Evolutionary conservation across 2,329 filamentous ascomycete genomes (phyloP), one percentile per base, ranked within the genome.

Genomic region (Raffaelea arxii): DNA sequence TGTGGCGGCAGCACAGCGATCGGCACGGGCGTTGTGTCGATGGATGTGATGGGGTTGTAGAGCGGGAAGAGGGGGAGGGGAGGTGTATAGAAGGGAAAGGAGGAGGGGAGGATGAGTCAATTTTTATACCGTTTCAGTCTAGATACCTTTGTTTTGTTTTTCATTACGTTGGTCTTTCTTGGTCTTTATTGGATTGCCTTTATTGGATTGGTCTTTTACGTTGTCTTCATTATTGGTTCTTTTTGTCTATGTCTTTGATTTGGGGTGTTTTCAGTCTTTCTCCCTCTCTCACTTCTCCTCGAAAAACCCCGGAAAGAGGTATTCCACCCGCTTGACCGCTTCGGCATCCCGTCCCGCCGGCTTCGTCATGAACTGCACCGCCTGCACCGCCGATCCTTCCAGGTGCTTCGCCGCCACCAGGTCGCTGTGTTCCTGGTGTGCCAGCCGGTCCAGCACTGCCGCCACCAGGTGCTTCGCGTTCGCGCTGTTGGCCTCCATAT

Each of bases 401-500:
- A 88, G 78, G 65, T 95, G 88, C 72, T 84, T 91, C 22, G 84
- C 92, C 50, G 75, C 68, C 36, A 96, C 80, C 47, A 92, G 65
- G 49, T 91, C 82, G 46, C 65, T 69, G 65, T 94, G 79, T 61
- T 91, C 84, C 49, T 86, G 75, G 61, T 85, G 82, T 57, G 78
- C 81, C 56, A 97, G 72, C 65, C 89, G 83, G 64, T 97, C 87
- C 46, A 98, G 71, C 39, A 97, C 89, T 25, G 86, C 87, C 30
- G 80, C 86, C 27, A 98, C 82, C 47, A 97, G 82, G 44, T 81
- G 74, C 63, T 84, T 83, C 27, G 92, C 92, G 60, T 97, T 98
- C 60, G 83, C 75, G 44, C 86, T 76, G 66, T 98, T 98, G 55
- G 88, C 84, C 62, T 85, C 84, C 92, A 98, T 98, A 67, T 94